Conservation (phyloP, 306 rosid species). For the Fragaria iinumae region DNA sequence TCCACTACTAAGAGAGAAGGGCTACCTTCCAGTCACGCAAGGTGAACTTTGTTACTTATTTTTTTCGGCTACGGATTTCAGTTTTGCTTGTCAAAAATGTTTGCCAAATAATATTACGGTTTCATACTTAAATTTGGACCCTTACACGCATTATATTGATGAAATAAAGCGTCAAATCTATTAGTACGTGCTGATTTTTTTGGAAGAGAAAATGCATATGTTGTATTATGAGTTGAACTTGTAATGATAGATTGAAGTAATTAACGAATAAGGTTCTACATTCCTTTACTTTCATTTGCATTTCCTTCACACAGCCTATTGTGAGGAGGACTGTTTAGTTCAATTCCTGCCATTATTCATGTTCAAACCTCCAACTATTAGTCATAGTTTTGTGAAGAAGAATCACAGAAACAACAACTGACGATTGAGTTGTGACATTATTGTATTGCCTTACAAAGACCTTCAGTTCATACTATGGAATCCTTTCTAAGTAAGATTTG, state of each 20-base stretch:
- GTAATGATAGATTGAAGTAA: neutral
- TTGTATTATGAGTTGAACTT: too few relatives aligned
- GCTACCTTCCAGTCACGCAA: neutral
- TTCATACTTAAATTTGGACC: neutral
- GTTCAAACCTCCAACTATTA: neutral
- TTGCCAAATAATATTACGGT: neutral
- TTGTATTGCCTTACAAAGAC: neutral
- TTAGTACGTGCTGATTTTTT: neutral
- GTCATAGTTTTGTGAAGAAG: neutral
- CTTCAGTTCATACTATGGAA: neutral
- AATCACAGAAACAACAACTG: neutral
- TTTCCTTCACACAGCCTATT: neutral
- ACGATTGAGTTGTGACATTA: neutral
- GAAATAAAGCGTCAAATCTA: too few relatives aligned
- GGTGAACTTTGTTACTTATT: neutral
- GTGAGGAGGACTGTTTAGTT: neutral
- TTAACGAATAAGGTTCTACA: neutral
- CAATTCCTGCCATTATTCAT: neutral
- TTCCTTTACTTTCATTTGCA: neutral
- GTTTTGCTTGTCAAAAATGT: neutral
- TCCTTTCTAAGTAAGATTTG: neutral
- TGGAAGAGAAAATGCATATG: neutral
- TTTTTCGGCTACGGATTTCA: neutral
- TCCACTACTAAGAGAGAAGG: neutral
- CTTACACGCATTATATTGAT: too few relatives aligned